Base-by-base conservation (phyloP, 495 filamentous ascomycete genomes). In the Penicillium antarcticum region DNA sequence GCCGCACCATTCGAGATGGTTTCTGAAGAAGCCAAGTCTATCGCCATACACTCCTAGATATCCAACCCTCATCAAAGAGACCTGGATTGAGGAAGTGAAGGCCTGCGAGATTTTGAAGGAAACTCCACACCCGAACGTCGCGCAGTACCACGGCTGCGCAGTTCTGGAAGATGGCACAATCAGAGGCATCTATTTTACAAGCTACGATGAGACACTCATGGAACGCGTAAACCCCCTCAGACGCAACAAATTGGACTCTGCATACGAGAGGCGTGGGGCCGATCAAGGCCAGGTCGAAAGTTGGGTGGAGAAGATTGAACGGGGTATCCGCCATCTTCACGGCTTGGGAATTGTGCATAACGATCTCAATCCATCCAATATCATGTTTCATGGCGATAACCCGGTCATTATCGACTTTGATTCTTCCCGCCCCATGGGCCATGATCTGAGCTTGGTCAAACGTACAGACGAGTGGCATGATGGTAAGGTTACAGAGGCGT, bases 301-400 rank as follows among this genome's bases (percentile, higher is more conserved):
- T 9, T 57, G 53, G 56, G 29, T 62, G 13, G n/a, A 50, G 33
- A 32, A 35, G 39, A 41, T 63, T 12, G 46, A 42, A 63, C 34
- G 65, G 63, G 70, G 65, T 53, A n/a, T 68, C 52, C 21, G 29
- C 14, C 69, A 72, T 43, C 55, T 72, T 4, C 69, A 66, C 45
- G 4, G 2, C 5, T 18, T 70, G 14, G 65, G 57, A 0, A 42
- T 64, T 7, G 53, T 63, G 24, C 68, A 70, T 51, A 68, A 65
- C 42, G 61, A 72, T 33, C 50, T 67, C 17, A 70, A 65, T 46
- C 58, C 58, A 2, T 31, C 12, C 8, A 70, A 69, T 34, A 58
- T 67, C 42, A 67, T 70, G 56, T 10, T 69, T 21, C 49, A 63
- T 10, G 50, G 52, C 14, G 51, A 62, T 39, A 45, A 32, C 12